phyloP scores from a whole-genome alignment of 805 yeast species.

The Cyberlindnera nakhonratchasimensis region DNA sequence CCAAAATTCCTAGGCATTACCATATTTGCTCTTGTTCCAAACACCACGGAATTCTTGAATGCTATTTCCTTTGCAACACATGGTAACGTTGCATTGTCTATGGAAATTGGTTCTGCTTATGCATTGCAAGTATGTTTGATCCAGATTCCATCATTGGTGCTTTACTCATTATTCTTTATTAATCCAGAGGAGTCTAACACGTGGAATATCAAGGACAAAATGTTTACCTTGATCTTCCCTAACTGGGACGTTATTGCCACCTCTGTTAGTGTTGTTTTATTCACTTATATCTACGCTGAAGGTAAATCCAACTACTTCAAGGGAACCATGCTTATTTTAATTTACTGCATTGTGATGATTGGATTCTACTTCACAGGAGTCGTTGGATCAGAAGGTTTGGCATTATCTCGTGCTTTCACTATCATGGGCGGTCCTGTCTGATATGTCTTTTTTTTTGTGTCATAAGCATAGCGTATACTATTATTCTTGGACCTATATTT shows the following conservation, averaged over 20 bases:
- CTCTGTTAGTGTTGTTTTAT: constrained; percentile 79
- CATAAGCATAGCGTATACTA: neutral
- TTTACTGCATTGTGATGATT: constrained; percentile 67
- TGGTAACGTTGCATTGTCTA: constrained; percentile 92
- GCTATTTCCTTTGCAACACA: constrained; percentile 95
- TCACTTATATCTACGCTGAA: constrained; percentile 92
- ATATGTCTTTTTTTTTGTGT: neutral
- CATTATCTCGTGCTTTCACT: constrained; percentile 6
- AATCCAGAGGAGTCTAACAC: constrained; percentile 31
- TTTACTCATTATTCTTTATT: constrained; percentile 60
- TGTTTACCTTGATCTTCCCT: constrained; percentile 86
- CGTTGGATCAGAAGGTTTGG: constrained; percentile 5
- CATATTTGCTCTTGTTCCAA: constrained; percentile 93
- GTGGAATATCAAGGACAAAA: constrained; percentile 35
- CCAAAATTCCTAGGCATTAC: constrained; percentile 93
- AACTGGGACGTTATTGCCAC: constrained; percentile 92
- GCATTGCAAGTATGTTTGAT: constrained; percentile 92
- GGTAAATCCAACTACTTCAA: constrained; percentile 96
- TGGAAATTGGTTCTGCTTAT: constrained; percentile 98
- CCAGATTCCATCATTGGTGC: constrained; percentile 87
- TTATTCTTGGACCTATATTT: neutral
- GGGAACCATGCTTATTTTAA: constrained; percentile 80
- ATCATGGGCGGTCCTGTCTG: constrained; percentile 3
- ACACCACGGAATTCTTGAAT: constrained; percentile 93
- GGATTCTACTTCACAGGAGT: constrained; percentile 70